Conservation (phyloP, 148 eudicot genomes). For the Diospyros kaki region DNA sequence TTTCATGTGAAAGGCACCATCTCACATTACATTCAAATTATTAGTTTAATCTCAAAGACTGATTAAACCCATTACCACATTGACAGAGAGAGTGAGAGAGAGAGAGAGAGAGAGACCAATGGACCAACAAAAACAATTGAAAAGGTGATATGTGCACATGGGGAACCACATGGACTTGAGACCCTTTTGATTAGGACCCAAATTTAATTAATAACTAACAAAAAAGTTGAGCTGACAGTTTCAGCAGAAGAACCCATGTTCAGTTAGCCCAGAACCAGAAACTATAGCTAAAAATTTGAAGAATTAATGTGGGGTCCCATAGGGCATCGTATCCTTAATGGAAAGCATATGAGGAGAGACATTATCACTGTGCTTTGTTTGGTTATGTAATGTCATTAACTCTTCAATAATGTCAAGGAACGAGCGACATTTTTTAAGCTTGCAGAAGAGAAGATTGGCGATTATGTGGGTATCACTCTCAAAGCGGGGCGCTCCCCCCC, state of each 20-base stretch:
- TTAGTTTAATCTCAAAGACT: conserved; percentile 5
- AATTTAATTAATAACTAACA: conserved; percentile 12
- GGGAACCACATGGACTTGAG: conserved; percentile 15
- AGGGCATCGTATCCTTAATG: conserved; percentile 5
- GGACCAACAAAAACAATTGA: conserved; percentile 11
- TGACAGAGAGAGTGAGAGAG: too few relatives aligned
- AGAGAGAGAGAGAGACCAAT: neutral
- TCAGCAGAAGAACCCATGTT: neutral
- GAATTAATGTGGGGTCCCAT: conserved; percentile 2
- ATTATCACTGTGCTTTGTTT: neutral
- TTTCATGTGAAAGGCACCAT: neutral
- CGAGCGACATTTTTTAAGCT: neutral
- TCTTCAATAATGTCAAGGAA: neutral
- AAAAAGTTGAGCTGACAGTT: conserved; percentile 15
- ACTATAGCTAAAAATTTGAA: neutral
- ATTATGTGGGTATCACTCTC: conserved; percentile 3
- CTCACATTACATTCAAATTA: neutral
- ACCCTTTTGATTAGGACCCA: conserved; percentile 10
- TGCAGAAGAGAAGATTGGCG: neutral
- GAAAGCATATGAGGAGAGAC: neutral
- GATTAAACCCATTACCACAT: conserved; percentile 6
- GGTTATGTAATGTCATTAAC: neutral
- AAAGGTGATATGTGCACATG: conserved; percentile 13
- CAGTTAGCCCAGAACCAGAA: neutral
- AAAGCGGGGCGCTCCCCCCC: neutral